Conservation (phyloP, 1,139 yeast species). For the Lodderomyces orthopsilosis region DNA sequence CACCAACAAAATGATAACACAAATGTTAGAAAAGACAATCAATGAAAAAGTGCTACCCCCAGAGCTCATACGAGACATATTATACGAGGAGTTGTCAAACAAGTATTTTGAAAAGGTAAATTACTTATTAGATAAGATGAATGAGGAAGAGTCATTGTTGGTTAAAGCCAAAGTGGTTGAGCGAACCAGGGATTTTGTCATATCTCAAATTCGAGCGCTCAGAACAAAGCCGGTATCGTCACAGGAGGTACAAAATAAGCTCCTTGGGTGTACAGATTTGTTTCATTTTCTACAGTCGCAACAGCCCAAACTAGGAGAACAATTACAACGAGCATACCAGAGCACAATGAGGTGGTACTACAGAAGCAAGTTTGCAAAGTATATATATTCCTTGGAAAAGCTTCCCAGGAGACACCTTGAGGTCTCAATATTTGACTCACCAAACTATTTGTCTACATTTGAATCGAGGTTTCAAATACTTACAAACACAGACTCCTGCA, state of each 20-base stretch:
- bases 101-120: conserved; percentile 61
- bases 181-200: conserved; percentile 68
- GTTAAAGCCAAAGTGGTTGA: conserved; percentile 54
- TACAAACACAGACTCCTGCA: conserved; percentile 33
- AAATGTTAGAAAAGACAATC: conserved; percentile 65
- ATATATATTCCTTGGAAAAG: conserved; percentile 70
- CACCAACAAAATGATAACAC: conserved; percentile 53
- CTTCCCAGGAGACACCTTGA: conserved; percentile 54
- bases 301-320: conserved; percentile 67
- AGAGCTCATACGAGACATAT: conserved; percentile 48
- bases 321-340: conserved; percentile 74
- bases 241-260: conserved; percentile 67
- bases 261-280: conserved; percentile 60
- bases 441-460: conserved; percentile 54
- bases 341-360: conserved; percentile 95
- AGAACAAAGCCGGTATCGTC: conserved; percentile 54
- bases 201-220: conserved; percentile 60
- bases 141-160: conserved; percentile 43
- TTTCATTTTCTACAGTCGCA: conserved; percentile 54
- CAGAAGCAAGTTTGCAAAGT: conserved; percentile 71
- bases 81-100: conserved; percentile 43
- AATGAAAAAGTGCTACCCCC: conserved; percentile 78
- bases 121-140: conserved; percentile 22
- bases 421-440: conserved; percentile 47
- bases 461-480: conserved; percentile 47